A percentile compares a stretch with the other conserved stretches of the same genome.
Conservation (phyloP, 306 rosid genomes). For the Psophocarpus tetragonolobus region DNA sequence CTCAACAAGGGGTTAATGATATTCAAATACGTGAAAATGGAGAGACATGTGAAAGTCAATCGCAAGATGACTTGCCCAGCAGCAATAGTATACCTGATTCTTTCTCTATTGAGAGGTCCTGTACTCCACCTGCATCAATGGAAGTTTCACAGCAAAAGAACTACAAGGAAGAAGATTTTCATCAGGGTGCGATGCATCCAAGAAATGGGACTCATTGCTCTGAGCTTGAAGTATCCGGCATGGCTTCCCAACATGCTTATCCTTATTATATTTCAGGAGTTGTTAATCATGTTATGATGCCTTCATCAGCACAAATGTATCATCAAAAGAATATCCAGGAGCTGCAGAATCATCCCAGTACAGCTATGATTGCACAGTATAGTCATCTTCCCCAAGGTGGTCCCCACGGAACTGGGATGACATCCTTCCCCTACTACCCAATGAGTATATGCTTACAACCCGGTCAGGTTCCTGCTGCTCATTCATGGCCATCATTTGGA, state of each 20-base stretch:
- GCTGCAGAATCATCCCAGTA: constrained; percentile 58
- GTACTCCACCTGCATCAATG: constrained; percentile 70
- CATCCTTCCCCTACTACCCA: constrained; percentile 76
- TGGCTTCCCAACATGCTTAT: constrained; percentile 62
- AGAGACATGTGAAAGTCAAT: constrained; percentile 61
- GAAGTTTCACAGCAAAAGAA: constrained; percentile 58
- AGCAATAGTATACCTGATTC: constrained; percentile 70
- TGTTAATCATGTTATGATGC: constrained; percentile 72
- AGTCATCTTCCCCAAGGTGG: constrained; percentile 71
- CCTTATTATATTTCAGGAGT: constrained; percentile 74
- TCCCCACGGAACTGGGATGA: constrained; percentile 70
- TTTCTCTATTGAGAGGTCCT: constrained; percentile 79
- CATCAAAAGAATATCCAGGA: constrained; percentile 79
- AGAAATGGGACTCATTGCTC: constrained; percentile 54
- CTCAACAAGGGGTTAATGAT: constrained; percentile 47
- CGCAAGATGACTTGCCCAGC: constrained; percentile 75
- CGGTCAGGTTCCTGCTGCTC: constrained; percentile 69
- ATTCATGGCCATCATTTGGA: constrained; percentile 75
- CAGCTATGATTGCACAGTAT: constrained; percentile 67
- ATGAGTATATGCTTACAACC: constrained; percentile 67
- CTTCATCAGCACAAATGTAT: constrained; percentile 65
- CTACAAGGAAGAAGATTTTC: constrained; percentile 49
- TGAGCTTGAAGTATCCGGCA: constrained; percentile 49
- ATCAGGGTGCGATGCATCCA: constrained; percentile 45
- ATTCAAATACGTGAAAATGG: constrained; percentile 54